phyloP scores from a whole-genome alignment of 2,329 filamentous ascomycete species.

The Penicillium griseofulvum region DNA sequence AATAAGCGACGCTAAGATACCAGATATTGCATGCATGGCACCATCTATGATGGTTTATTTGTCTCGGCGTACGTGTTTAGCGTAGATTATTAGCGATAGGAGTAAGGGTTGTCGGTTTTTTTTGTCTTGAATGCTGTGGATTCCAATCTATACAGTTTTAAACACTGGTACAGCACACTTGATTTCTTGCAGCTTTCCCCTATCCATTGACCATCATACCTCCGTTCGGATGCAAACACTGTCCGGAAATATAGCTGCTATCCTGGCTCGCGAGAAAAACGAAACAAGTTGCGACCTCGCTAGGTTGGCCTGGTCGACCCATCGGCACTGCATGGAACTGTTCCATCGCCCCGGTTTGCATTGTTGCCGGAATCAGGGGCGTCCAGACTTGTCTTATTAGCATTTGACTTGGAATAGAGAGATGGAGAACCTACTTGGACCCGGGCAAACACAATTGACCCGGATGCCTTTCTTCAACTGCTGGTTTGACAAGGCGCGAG shows the following conservation, averaged over 20 bases:
- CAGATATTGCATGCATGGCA: conserved; percentile 1
- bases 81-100: not conserved
- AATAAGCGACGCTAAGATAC: conserved; percentile 2
- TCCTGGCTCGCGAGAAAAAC: conserved; percentile 77
- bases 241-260: conserved; percentile 71
- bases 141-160: not conserved
- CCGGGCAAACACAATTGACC: conserved; percentile 73
- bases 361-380: conserved; percentile 69
- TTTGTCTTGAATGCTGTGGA: not conserved
- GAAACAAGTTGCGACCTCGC: conserved; percentile 76
- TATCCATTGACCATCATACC: conserved; percentile 54
- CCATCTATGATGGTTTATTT: not conserved
- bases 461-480: conserved; percentile 69
- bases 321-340: conserved; percentile 69
- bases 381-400: conserved; percentile 60
- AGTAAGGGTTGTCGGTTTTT: not conserved
- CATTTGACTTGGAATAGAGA: not conserved
- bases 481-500: conserved; percentile 73
- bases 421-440: conserved; percentile 50
- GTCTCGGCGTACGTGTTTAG: not conserved
- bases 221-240: conserved; percentile 66
- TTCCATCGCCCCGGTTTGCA: conserved; percentile 68
- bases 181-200: not conserved
- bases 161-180: not conserved
- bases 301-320: conserved; percentile 74